These are phyloP conservation scores for Pythium dissotocum DNA, from an alignment of 352 stramenopile genomes.

Conservation along the genomic window DNA sequence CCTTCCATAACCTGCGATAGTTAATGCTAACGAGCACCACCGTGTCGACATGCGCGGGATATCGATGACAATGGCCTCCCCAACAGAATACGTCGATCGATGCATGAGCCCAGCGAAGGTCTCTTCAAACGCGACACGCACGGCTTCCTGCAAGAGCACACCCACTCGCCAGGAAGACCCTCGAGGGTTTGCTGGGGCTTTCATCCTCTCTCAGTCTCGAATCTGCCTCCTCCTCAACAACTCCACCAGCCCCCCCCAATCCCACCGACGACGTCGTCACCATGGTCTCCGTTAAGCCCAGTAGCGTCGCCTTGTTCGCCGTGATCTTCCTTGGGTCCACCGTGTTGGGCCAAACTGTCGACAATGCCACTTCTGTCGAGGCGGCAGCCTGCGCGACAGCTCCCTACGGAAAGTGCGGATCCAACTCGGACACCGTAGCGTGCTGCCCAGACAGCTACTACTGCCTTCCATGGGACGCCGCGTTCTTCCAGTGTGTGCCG, in stretches of 20 bases:
- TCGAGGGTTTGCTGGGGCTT: background rate
- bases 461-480: slow-evolving; percentile 49
- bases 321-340: background rate
- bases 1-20: background rate
- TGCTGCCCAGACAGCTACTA: slow-evolving; percentile 46
- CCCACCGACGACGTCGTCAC: background rate
- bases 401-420: slow-evolving; percentile 28
- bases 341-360: background rate
- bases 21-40: background rate
- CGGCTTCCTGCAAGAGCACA: background rate
- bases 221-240: background rate
- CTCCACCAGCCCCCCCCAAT: background rate
- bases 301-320: background rate
- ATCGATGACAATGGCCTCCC: background rate
- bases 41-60: background rate
- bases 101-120: background rate
- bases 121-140: background rate
- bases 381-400: slow-evolving; percentile 24
- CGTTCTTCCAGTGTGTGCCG: slow-evolving; percentile 48
- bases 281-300: background rate
- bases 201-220: background rate
- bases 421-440: slow-evolving; percentile 16
- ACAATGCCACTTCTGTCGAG: background rate
- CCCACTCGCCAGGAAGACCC: too few relatives aligned
- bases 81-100: background rate